Evolutionary conservation across 495 filamentous ascomycete species (phyloP), one percentile per base, ranked within the genome.

Genomic region (Parathielavia hyrcaniae): DNA sequence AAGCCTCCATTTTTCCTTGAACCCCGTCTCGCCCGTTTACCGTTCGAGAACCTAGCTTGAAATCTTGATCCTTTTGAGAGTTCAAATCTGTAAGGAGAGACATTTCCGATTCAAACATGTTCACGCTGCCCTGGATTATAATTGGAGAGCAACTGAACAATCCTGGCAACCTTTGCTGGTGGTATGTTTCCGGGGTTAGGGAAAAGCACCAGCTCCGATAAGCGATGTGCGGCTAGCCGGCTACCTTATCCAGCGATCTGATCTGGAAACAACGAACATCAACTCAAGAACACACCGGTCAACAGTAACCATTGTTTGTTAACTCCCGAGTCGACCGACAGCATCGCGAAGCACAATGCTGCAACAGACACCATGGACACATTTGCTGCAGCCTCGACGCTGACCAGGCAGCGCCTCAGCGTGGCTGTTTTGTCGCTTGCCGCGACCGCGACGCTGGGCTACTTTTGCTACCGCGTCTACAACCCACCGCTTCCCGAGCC

Each of bases 361-460:
- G 32, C 50, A 9, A 14, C 53, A 17, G 60, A 41, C 62, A 66
- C 53, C 64, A 73, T 73, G 71, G 71, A 71, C 20, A 35, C 58
- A n/a, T 67, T 65, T 60, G 50, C 65, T 43, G 60, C 73, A 59
- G 69, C 70, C 64, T 75, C 76, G 68, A 70, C 69, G 65, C 67
- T 79, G 55, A 71, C 73, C 51, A 64, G 75, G 54, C 71, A 71
- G 48, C 65, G 75, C 53, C 52, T 75, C 49, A 67, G 69, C 49
- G 61, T 78, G 36, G 72, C 68, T 41, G 17, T 75, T 1, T 54
- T 71, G 41, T 74, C 75, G 38, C 61, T 64, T 53, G 55, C 72
- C 34, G 66, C 71, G 14, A 67, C 70, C 19, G 67, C 65, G 13
- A 71, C 72, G 1, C 51, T 74, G 48, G 72, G 69, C 20, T 73